Conservation (phyloP, 345 rosid genomes). For the Reutealis trisperma region DNA sequence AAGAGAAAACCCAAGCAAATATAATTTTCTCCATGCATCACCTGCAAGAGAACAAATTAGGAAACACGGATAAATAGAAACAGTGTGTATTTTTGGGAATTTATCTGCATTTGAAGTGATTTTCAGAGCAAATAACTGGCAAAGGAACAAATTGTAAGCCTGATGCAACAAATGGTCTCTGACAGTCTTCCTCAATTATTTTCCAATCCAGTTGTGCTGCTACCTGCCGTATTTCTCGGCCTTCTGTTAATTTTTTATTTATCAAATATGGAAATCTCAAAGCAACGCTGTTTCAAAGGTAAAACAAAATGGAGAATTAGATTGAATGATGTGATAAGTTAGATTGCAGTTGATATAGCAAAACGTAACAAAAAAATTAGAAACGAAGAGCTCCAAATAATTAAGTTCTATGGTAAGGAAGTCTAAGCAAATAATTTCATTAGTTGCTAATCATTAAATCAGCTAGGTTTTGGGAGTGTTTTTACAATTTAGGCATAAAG, state of each 20-base stretch:
- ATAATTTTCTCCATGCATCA: slow-evolving; percentile 99
- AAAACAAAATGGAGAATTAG: neutral
- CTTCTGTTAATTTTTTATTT: slow-evolving; percentile 76
- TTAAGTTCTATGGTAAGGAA: neutral
- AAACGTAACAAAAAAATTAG: neutral
- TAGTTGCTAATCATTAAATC: neutral
- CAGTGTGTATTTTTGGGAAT: neutral
- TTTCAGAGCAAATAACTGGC: slow-evolving; percentile 59
- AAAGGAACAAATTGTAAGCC: slow-evolving; percentile 72
- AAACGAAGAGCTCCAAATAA: neutral
- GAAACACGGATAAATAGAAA: neutral
- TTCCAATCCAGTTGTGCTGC: slow-evolving; percentile 83
- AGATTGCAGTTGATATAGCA: neutral
- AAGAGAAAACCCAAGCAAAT: slow-evolving; percentile 85
- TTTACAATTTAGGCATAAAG: neutral
- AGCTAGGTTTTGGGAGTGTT: neutral
- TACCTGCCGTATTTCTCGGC: slow-evolving; percentile 87
- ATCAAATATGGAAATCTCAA: slow-evolving; percentile 81
- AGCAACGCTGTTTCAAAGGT: slow-evolving; percentile 52
- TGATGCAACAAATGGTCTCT: slow-evolving; percentile 84
- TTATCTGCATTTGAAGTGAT: slow-evolving; percentile 10
- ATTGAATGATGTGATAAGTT: neutral
- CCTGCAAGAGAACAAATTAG: slow-evolving; percentile 42
- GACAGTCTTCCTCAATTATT: slow-evolving; percentile 70
- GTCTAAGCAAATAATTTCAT: neutral